Base-by-base conservation (phyloP, 257 asterid species). In the Ehretia macrophylla region DNA sequence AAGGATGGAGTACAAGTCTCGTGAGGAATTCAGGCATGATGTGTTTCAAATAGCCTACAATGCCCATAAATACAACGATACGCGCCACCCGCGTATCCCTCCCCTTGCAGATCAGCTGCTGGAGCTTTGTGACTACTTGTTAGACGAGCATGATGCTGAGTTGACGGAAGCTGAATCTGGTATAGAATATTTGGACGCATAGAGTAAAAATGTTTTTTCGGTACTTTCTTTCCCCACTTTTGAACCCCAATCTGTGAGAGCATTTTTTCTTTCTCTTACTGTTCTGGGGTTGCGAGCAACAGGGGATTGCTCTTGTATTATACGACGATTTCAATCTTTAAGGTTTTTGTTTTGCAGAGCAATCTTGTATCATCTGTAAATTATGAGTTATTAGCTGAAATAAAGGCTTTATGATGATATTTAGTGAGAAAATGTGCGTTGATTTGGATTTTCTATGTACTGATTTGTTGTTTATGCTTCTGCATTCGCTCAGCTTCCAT, bases 41-140 rank as follows among this genome's bases (percentile, higher is more conserved):
- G 85, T 93, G 42, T 81, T 46, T 57, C 96, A 80, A 72, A 93
- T 93, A 17, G 81, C 71, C 19, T 58, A n/a, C 77, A 93, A 93
- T 51, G 97, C 99, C 57, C 99, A 93, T 67, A 62, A 16, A 56
- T 93, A 93, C 72, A 89, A 89, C 40, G 94, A 85, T 59, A 54
- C 81, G 51, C 83, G 96, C 37, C 80, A 93, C 68, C 99, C 99
- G 66, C 83, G 84, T 59, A 93, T 93, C 71, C 99, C 99, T 66
- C 99, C 99, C 45, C 90, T 89, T 32, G 99, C 99, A 0, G 99
- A 93, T 77, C 92, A 86, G 71, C 99, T 93, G 69, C 76, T 93
- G 55, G 96, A 89, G 80, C 84, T 85, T 39, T 93, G 99, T 60
- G 99, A 89, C 75, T 81, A 62, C 73, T 71, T 93, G 71, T 72